These are phyloP conservation scores for Zancudomyces culisetae DNA, from an alignment of 371 early-diverging fungal genomes.

Conservation along the genomic window DNA sequence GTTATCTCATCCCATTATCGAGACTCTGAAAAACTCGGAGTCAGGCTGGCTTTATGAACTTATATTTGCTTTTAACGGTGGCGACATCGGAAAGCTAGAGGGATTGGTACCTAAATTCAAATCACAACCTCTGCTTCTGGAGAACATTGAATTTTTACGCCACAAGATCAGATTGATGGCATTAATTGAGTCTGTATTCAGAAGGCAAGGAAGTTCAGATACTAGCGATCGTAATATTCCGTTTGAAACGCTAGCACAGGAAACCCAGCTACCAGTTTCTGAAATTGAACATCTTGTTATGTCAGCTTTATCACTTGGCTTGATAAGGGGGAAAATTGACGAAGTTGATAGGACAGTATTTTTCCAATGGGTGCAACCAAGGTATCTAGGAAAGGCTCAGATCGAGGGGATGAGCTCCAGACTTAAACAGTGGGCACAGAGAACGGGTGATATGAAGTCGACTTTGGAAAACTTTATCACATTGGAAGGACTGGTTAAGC, in stretches of 20 bases:
- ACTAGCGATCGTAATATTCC: constrained; percentile 39
- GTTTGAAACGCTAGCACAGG: constrained; percentile 68
- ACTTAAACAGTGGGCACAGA: not conserved
- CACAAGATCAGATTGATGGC: constrained; percentile 95
- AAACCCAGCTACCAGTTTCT: constrained; percentile 57
- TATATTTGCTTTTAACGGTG: constrained; percentile 81
- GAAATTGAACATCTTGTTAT: constrained; percentile 91
- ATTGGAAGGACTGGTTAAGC: not conserved
- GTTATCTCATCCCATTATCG: constrained; percentile 88
- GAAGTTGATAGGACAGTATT: constrained; percentile 73
- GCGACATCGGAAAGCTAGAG: constrained; percentile 85
- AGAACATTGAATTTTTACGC: constrained; percentile 47
- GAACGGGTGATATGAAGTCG: not conserved
- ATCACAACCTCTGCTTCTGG: constrained; percentile 56
- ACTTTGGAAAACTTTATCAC: not conserved
- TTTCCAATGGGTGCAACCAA: constrained; percentile 92
- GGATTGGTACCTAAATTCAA: constrained; percentile 31
- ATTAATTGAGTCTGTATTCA: constrained; percentile 82
- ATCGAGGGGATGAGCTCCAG: constrained; percentile 28
- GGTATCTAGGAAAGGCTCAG: constrained; percentile 78
- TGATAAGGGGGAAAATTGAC: constrained; percentile 88
- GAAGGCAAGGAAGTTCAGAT: constrained; percentile 47
- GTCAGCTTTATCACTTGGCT: constrained; percentile 81
- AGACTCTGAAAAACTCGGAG: constrained; percentile 52
- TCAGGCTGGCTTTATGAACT: constrained; percentile 73